A percentile compares a stretch with the other conserved stretches of the same genome.
Conservation (phyloP, 2,329 filamentous ascomycete genomes). For the Simplicillium sp. region DNA sequence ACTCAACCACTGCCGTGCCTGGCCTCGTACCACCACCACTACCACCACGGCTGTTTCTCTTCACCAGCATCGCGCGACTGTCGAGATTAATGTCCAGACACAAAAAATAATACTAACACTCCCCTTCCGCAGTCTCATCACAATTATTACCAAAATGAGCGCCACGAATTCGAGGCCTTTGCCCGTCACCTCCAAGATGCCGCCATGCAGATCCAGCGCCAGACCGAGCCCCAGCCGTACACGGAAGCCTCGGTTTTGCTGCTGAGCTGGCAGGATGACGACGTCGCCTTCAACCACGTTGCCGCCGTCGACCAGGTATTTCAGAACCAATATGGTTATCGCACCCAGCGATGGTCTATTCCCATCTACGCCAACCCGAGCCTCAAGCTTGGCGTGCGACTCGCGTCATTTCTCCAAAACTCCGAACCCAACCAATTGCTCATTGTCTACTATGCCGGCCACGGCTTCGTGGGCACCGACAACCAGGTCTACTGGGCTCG, state of each 20-base stretch:
- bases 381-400: conserved; percentile 50
- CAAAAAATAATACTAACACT: too few relatives aligned
- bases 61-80: not conserved
- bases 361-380: conserved; percentile 49
- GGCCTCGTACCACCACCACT: not conserved
- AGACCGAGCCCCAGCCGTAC: conserved; percentile 37
- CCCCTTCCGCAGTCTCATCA: too few relatives aligned
- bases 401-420: conserved; percentile 50
- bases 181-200: conserved; percentile 60
- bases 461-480: conserved; percentile 48
- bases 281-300: conserved; percentile 42
- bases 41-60: not conserved
- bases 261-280: conserved; percentile 54
- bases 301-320: conserved; percentile 46
- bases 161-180: conserved; percentile 52
- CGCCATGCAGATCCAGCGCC: conserved; percentile 56
- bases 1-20: conserved; percentile 26
- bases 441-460: conserved; percentile 56
- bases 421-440: conserved; percentile 49
- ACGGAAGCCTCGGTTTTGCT: conserved; percentile 50
- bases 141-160: too few relatives aligned
- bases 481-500: conserved; percentile 58
- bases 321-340: conserved; percentile 50
- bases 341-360: conserved; percentile 51
- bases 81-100: too few relatives aligned